Evolutionary conservation across 176 grass and related monocot genomes (phyloP).

Genomic region (Canna indica): DNA sequence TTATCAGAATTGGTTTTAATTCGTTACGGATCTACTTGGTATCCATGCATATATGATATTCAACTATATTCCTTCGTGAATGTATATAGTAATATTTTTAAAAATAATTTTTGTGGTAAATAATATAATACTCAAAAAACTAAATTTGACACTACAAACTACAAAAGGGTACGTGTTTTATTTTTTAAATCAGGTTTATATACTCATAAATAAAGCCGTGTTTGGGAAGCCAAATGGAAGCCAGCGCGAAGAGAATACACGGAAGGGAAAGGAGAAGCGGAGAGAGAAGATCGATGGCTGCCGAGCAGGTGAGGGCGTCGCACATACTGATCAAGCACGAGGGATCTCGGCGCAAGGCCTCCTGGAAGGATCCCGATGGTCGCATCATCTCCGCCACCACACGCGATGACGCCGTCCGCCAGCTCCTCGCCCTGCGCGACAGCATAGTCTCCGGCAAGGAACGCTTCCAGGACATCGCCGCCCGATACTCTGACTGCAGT

Average conservation of each 20-base stretch:
- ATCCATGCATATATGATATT: no score
- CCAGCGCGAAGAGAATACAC: background rate
- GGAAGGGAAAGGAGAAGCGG: background rate
- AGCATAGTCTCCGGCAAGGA: slow-evolving; percentile 50
- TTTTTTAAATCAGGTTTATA: no score
- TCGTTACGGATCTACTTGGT: no score
- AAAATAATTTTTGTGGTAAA: no score
- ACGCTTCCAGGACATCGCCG: slow-evolving; percentile 55
- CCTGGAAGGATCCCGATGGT: slow-evolving; percentile 78
- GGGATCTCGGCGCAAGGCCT: slow-evolving; percentile 78
- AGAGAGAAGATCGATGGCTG: background rate
- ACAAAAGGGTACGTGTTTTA: no score
- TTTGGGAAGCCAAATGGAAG: no score
- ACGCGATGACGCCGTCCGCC: slow-evolving; percentile 60
- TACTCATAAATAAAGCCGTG: no score
- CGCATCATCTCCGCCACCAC: slow-evolving; percentile 73
- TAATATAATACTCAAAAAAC: no score
- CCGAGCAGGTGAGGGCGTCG: slow-evolving; percentile 48
- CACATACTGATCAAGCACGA: slow-evolving; percentile 98
- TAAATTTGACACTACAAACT: no score
- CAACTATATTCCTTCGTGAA: no score
- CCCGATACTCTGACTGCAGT: slow-evolving; percentile 70
- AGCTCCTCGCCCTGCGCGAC: slow-evolving; percentile 46
- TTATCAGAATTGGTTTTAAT: no score
- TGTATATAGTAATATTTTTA: no score